Base-by-base conservation (phyloP, 2,329 filamentous ascomycete genomes). In the Colletotrichum lindemuthianum region DNA sequence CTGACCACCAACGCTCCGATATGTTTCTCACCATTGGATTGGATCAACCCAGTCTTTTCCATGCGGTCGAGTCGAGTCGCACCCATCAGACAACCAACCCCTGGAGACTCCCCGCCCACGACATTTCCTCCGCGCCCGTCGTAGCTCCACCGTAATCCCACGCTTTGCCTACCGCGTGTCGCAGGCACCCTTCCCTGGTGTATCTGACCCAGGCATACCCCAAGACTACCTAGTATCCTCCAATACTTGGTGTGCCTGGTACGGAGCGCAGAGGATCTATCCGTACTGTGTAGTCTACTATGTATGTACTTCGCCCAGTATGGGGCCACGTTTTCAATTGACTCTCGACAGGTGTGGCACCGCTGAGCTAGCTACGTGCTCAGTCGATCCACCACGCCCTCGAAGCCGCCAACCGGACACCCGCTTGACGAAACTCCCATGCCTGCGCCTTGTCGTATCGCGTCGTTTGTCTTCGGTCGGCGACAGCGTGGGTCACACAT, bases 391-490 rank as follows among this genome's bases (percentile, higher is more conserved):
- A 24, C 24, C 5, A 24, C 5, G 24, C 24, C 24, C 24, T 24
- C 24, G 4, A 24, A 24, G 24, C 54, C 39, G 50, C 63, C 63
- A 64, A 63, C 53, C 63, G 59, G 37, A 50, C 45, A 54, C 63
- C 59, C 41, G 59, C 24, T 45, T n/a, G 11, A 47, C 59, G 33
- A 16, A 32, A 52, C 51, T 50, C 16, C 59, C 60, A 53, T 64
- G 52, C 49, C 63, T 36, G 45, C 45, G 43, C 43, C 50, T 44
- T 45, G 58, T 52, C 51, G 58, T 65, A 59, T 63, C 51, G 63
- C 61, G 63, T 61, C 36, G 63, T 65, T 65, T 61, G 63, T 56
- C 61, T 56, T 61, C 58, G 45, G 61, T 61, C 61, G 52, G 63
- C 51, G 63, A 65, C 58, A 40, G 63, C 51, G 58, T 61, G 63